Evolutionary conservation across 2,329 filamentous ascomycete genomes (phyloP).

Genomic region (Arachnopeziza araneosa): DNA sequence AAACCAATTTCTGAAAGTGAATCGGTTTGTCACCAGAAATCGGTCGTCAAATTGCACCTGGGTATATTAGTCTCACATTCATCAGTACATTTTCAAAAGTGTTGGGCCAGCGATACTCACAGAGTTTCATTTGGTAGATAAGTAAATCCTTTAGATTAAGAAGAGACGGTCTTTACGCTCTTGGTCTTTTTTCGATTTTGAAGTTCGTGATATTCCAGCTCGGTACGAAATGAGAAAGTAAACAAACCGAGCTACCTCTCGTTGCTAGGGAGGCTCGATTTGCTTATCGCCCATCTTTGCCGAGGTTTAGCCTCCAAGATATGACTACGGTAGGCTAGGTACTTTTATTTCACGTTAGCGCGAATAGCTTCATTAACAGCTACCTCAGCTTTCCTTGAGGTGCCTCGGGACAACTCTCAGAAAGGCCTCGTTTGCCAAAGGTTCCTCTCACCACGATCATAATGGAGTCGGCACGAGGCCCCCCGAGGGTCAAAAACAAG

Average conservation of each 20-base stretch:
- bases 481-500: conserved; percentile 98
- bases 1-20: neutral
- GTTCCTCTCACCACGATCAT: conserved; percentile 23
- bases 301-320: neutral
- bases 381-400: neutral
- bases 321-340: too few species aligned
- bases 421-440: neutral
- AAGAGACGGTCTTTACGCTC: too few species aligned
- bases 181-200: too few species aligned
- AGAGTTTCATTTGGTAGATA: too few species aligned
- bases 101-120: too few species aligned
- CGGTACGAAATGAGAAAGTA: neutral
- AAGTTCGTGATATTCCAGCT: too few species aligned
- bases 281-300: neutral
- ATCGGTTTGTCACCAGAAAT: neutral
- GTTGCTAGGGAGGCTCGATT: neutral
- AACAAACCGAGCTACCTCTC: neutral
- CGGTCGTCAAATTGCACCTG: too few species aligned
- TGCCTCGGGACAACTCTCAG: neutral
- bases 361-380: neutral
- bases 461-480: conserved; percentile 89
- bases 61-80: too few species aligned
- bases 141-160: too few species aligned
- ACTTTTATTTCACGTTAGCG: neutral
- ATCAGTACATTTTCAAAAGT: too few species aligned